Percentiles rank a stretch among this genome's conserved stretches.
phyloP scores from a whole-genome alignment of 2,329 filamentous ascomycete species.

The Trichoderma oligosporum region DNA sequence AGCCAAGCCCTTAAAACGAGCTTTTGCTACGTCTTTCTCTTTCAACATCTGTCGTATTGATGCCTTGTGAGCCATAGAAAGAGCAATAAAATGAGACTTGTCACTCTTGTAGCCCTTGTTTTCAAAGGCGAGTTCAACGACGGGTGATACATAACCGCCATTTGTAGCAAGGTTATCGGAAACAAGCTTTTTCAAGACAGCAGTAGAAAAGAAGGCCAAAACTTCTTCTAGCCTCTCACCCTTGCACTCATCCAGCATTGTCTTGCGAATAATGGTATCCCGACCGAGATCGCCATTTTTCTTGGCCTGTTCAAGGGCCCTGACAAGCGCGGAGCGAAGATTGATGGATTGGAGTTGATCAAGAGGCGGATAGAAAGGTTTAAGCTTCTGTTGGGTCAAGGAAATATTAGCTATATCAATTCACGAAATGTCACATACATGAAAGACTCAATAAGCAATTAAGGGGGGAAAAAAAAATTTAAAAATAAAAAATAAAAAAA shows the following conservation, averaged over 20 bases:
- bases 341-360: constrained; percentile 90
- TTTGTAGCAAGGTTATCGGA: constrained; percentile 40
- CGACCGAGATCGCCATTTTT: constrained; percentile 79
- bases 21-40: constrained; percentile 56
- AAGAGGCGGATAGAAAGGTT: constrained; percentile 83
- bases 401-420: constrained; percentile 11
- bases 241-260: constrained; percentile 94
- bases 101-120: constrained; percentile 54
- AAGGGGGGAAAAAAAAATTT: neutral
- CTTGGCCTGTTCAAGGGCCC: constrained; percentile 79
- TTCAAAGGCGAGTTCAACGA: constrained; percentile 55
- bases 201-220: constrained; percentile 76
- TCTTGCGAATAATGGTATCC: constrained; percentile 80
- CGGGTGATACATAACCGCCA: constrained; percentile 44
- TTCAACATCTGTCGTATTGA: constrained; percentile 59
- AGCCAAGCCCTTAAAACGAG: constrained; percentile 60
- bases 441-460: neutral
- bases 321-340: constrained; percentile 76
- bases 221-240: constrained; percentile 88
- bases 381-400: constrained; percentile 65
- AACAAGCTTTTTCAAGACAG: constrained; percentile 69
- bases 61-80: constrained; percentile 70
- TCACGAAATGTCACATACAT: neutral
- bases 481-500: too few relatives aligned
- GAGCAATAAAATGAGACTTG: constrained; percentile 54